phyloP scores from a whole-genome alignment of 2,329 filamentous ascomycete genomes.

The Penicillium fuscoglaucum region DNA sequence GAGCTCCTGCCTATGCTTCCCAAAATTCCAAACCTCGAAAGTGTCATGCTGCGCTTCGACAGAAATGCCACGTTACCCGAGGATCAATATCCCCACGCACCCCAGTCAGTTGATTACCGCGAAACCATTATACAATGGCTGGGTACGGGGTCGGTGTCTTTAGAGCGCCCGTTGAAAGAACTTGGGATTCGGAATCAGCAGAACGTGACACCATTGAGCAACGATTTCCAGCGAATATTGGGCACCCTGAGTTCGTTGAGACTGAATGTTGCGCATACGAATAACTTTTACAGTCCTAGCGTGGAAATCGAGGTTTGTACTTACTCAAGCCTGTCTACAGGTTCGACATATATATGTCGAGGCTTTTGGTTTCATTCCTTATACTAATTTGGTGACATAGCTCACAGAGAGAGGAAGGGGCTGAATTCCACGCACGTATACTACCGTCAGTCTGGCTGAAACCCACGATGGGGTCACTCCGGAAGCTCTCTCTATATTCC shows the following conservation, averaged over 20 bases:
- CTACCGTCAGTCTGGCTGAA: conserved; percentile 1
- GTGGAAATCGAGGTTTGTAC: neutral
- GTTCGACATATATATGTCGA: neutral
- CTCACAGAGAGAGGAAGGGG: neutral
- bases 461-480: conserved; percentile 4
- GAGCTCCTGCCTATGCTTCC: neutral
- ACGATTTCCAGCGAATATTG: neutral
- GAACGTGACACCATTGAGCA: neutral
- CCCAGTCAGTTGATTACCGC: neutral
- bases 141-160: neutral
- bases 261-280: neutral
- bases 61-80: neutral
- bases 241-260: neutral
- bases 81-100: neutral
- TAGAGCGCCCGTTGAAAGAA: conserved; percentile 1
- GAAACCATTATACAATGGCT: neutral
- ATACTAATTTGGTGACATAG: neutral
- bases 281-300: no score
- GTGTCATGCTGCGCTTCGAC: conserved; percentile 2
- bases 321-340: neutral
- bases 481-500: neutral
- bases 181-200: neutral
- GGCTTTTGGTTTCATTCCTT: no score
- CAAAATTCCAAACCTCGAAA: neutral
- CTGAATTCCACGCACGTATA: neutral